phyloP scores from a whole-genome alignment of 192 early-diverging fungal species.

The Cetraspora pellucida region DNA sequence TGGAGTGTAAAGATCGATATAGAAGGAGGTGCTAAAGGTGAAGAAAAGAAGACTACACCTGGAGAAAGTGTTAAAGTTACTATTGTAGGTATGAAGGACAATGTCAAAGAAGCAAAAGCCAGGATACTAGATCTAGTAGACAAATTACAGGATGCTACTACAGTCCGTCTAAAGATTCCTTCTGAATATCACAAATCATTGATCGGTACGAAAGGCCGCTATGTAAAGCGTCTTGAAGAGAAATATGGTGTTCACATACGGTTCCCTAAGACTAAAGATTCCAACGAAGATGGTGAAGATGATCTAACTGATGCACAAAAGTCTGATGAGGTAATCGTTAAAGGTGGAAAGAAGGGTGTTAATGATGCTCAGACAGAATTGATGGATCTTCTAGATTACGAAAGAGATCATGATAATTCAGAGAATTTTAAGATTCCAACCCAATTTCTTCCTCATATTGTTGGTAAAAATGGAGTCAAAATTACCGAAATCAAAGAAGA shows the following conservation, averaged over 20 bases:
- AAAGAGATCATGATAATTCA: constrained; percentile 73
- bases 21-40: constrained; percentile 46
- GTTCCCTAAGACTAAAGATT: constrained; percentile 62
- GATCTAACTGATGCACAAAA: constrained; percentile 50
- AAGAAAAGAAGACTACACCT: constrained; percentile 44
- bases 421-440: constrained; percentile 67
- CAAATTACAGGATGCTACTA: constrained; percentile 67
- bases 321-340: constrained; percentile 75
- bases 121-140: constrained; percentile 70
- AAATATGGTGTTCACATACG: constrained; percentile 72
- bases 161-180: constrained; percentile 57
- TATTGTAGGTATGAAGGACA: constrained; percentile 77
- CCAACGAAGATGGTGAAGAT: constrained; percentile 48
- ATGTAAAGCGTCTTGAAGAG: constrained; percentile 74
- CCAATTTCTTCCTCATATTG: constrained; percentile 68
- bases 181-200: constrained; percentile 69
- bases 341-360: constrained; percentile 84
- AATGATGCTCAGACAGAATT: constrained; percentile 79
- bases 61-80: constrained; percentile 61
- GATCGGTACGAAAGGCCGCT: constrained; percentile 70
- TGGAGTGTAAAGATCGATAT: constrained; percentile 75
- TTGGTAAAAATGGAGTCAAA: constrained; percentile 73
- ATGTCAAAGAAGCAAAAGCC: constrained; percentile 71
- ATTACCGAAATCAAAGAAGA: constrained; percentile 76
- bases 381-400: constrained; percentile 79